Base-by-base conservation (phyloP, 768 basidiomycete genomes). In the Lactarius hatsudake region DNA sequence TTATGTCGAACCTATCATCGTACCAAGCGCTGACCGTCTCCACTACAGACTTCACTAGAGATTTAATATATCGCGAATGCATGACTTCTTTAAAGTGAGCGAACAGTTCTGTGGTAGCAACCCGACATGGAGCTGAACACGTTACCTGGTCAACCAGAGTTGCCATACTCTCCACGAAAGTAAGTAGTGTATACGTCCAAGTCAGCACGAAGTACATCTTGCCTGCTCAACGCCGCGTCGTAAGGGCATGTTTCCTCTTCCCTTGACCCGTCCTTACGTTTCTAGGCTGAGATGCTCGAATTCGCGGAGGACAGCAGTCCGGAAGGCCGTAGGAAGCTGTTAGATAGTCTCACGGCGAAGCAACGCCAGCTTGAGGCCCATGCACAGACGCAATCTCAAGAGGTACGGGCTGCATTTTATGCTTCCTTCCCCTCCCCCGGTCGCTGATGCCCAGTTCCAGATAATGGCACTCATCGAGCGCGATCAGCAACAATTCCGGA, bases 281-380 rank as follows among this genome's bases (percentile, higher is more conserved):
- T 12, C 32, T 3, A 59, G 58, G 58, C 58, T 4, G 58, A 59
- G 23, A 34, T 59, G 32, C 58, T 59, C 36, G 58, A 40, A 59
- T 59, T 59, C 9, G 58, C 58, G 23, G 58, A 40, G 38, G 32
- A 59, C 15, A 59, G 38, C 36, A 59, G 58, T 26, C 58, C 58
- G n/a, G 34, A 59, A 17, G 38, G 58, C 23, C 38, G 58, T 8
- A 59, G 26, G 58, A 59, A 59, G 38, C 23, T 59, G 36, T 28
- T 59, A 26, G 36, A 38, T 20, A 40, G 36, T 38, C 58, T 38
- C 58, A 59, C n/a, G 34, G 58, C 58, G 58, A 59, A 59, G 38
- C 58, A 59, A 40, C 58, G 58, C 38, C 58, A 59, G 10, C 58
- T 59, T n/a, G 58, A 59, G 34, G 23, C 58, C 38, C 58, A 38